These are phyloP conservation scores for Penicillium sp. DNA, from an alignment of 2,329 filamentous ascomycete genomes.

Conservation along the genomic window DNA sequence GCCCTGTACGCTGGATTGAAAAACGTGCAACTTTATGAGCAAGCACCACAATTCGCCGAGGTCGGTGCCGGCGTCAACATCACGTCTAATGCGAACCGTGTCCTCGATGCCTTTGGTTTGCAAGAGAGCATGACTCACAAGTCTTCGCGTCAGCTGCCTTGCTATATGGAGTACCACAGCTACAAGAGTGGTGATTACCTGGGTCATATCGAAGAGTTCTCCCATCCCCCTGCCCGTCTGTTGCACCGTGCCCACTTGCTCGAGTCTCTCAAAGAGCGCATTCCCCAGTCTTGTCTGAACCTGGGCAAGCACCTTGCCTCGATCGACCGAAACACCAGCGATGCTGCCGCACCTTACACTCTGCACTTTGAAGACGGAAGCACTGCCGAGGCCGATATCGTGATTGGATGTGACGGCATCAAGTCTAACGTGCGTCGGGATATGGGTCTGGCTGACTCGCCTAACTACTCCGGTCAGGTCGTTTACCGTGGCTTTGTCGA, in stretches of 20 bases:
- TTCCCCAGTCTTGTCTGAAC: constrained; percentile 25
- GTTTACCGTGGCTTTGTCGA: constrained; percentile 40
- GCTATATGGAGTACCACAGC: constrained; percentile 33
- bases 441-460: constrained; percentile 29
- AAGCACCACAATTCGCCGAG: constrained; percentile 37
- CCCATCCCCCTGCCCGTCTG: constrained; percentile 24
- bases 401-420: constrained; percentile 52
- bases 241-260: constrained; percentile 37
- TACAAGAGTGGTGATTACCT: constrained; percentile 11
- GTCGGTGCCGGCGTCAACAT: constrained; percentile 42
- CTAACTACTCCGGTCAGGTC: constrained; percentile 38
- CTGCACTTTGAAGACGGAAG: constrained; percentile 48
- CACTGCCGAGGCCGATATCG: constrained; percentile 41
- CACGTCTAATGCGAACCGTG: constrained; percentile 36
- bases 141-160: constrained; percentile 33
- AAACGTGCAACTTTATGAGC: constrained; percentile 23
- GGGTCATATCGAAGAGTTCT: constrained; percentile 32
- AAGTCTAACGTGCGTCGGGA: constrained; percentile 47
- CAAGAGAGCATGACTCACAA: constrained; percentile 33
- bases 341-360: constrained; percentile 27
- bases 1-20: constrained; percentile 28
- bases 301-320: constrained; percentile 28
- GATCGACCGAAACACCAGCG: constrained; percentile 17
- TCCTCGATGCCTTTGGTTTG: constrained; percentile 34
- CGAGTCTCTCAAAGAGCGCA: constrained; percentile 35